Evolutionary conservation across 805 yeast genomes (phyloP).

Genomic region (Scheffersomyces ergatensis): DNA sequence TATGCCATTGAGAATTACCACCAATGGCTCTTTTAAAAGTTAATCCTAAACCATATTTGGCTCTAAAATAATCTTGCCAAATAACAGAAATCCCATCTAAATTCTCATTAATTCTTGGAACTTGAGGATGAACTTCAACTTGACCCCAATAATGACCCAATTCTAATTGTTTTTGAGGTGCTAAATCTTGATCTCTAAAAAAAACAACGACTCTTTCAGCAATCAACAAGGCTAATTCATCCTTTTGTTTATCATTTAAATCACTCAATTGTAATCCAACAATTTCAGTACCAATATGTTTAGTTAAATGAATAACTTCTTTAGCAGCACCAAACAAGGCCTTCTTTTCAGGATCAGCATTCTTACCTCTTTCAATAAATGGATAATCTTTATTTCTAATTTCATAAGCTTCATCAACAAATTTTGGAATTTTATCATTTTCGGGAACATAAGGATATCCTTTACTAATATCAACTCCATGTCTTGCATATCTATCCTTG

Average conservation of each 20-base stretch:
- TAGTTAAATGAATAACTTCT: slow-evolving; percentile 23
- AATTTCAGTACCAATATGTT: slow-evolving; percentile 27
- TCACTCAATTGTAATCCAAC: slow-evolving; percentile 27
- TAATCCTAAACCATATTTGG: slow-evolving; percentile 24
- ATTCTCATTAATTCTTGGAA: slow-evolving; percentile 12
- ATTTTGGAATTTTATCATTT: slow-evolving; percentile 20
- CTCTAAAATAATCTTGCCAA: slow-evolving; percentile 34
- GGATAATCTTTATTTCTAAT: slow-evolving; percentile 20
- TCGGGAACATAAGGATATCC: slow-evolving; percentile 25
- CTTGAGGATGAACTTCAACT: slow-evolving; percentile 29
- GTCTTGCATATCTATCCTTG: slow-evolving; percentile 19
- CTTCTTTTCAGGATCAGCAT: slow-evolving; percentile 32
- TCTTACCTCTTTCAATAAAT: slow-evolving; percentile 24
- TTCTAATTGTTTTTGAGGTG: slow-evolving; percentile 29
- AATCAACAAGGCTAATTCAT: slow-evolving; percentile 26
- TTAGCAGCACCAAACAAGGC: slow-evolving; percentile 26
- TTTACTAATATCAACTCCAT: slow-evolving; percentile 22
- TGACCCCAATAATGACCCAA: slow-evolving; percentile 28
- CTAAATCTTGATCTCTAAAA: slow-evolving; percentile 28
- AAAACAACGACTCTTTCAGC: slow-evolving; percentile 30
- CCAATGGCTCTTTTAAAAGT: slow-evolving; percentile 24
- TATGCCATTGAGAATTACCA: slow-evolving; percentile 32
- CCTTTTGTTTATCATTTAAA: slow-evolving; percentile 23
- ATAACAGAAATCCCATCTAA: slow-evolving; percentile 36
- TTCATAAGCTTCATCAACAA: slow-evolving; percentile 24